Percentiles rank a stretch among this genome's conserved stretches.
Conservation (phyloP, 768 basidiomycete species). For the Panus rudis region DNA sequence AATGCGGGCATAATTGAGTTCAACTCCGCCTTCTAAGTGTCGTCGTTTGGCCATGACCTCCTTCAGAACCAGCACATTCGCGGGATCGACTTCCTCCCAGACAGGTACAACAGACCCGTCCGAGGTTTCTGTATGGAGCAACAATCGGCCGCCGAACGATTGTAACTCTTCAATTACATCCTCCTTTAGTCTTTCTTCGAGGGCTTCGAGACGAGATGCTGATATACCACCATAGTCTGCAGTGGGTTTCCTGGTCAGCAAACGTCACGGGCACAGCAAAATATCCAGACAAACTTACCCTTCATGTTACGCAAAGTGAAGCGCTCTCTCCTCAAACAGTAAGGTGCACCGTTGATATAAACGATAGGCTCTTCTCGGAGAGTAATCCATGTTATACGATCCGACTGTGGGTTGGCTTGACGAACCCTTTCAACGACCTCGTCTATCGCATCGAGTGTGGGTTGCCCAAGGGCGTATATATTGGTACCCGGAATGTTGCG, state of each 20-base stretch:
- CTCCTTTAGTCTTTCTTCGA: slow-evolving; percentile 84
- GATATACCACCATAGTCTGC: slow-evolving; percentile 98
- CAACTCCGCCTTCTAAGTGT: slow-evolving; percentile 38
- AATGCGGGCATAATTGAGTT: slow-evolving; percentile 74
- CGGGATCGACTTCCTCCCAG: slow-evolving; percentile 81
- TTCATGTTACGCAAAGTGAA: slow-evolving; percentile 94
- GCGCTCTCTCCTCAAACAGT: slow-evolving; percentile 79
- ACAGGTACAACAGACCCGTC: slow-evolving; percentile 88
- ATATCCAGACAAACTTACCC: slow-evolving; percentile 34
- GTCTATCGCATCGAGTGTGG: slow-evolving; percentile 80
- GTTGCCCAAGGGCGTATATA: slow-evolving; percentile 92
- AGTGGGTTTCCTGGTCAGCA: too few species aligned
- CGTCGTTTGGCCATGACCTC: slow-evolving; percentile 74
- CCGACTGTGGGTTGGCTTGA: slow-evolving; percentile 48
- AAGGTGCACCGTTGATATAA: slow-evolving; percentile 89
- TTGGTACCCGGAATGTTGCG: slow-evolving; percentile 72
- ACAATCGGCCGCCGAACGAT: slow-evolving; percentile 75
- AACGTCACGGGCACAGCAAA: not conserved
- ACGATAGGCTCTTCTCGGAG: slow-evolving; percentile 90
- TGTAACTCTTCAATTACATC: slow-evolving; percentile 83
- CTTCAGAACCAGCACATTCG: slow-evolving; percentile 74
- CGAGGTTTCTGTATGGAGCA: slow-evolving; percentile 83
- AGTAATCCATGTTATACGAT: slow-evolving; percentile 81
- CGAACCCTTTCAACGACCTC: slow-evolving; percentile 67
- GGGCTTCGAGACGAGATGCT: slow-evolving; percentile 74